A percentile compares a stretch with the other conserved stretches of the same genome.
Evolutionary conservation across 306 rosid genomes (phyloP).

Genomic region (Trichosanthes truncata): DNA sequence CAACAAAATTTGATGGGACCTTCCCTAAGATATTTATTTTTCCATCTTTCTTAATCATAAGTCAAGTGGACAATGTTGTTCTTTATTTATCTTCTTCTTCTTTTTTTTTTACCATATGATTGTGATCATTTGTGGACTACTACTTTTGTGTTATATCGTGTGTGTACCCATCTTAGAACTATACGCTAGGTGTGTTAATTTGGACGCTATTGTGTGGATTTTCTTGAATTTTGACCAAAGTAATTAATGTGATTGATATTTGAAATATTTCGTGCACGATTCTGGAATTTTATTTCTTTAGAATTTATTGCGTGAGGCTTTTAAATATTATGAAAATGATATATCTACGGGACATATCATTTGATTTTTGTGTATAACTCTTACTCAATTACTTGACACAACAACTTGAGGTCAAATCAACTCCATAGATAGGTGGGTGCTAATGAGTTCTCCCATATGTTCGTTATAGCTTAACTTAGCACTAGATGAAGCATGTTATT

Average conservation of each 20-base stretch:
- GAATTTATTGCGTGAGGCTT: not conserved
- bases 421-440: no score
- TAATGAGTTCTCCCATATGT: no score
- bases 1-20: not conserved
- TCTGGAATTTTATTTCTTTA: not conserved
- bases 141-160: not conserved
- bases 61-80: not conserved
- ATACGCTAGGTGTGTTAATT: not conserved
- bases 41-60: not conserved
- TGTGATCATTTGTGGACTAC: not conserved
- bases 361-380: no score
- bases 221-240: not conserved
- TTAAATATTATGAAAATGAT: not conserved
- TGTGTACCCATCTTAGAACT: not conserved
- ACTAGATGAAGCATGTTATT: no score
- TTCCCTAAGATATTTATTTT: not conserved
- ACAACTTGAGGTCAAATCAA: no score
- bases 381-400: not conserved
- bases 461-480: no score
- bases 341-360: not conserved
- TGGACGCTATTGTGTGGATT: not conserved
- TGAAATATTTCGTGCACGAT: not conserved
- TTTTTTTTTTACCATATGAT: not conserved
- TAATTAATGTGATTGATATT: not conserved
- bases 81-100: not conserved